Evolutionary conservation across 257 asterid genomes (phyloP).

Genomic region (Lycium ferocissimum): DNA sequence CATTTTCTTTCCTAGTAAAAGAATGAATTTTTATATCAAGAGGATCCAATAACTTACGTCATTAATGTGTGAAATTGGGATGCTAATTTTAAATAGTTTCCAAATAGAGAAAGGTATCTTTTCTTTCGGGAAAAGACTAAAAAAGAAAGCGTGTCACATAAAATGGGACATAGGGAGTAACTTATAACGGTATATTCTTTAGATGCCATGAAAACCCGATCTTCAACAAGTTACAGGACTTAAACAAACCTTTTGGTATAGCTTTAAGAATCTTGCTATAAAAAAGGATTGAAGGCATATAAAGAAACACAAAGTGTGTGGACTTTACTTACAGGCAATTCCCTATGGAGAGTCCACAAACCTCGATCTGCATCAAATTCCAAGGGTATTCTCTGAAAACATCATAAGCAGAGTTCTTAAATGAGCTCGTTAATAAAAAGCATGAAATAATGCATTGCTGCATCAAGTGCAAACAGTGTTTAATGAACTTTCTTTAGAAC

Average conservation of each 20-base stretch:
- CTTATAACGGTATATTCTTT: not conserved
- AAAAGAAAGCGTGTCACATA: not conserved
- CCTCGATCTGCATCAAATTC: constrained; percentile 56
- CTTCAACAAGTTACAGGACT: too few species aligned
- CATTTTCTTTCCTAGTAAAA: not conserved
- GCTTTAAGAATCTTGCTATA: not conserved
- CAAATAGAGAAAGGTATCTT: not conserved
- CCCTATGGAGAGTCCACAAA: constrained; percentile 72
- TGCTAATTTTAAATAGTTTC: not conserved
- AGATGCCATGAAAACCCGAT: not conserved
- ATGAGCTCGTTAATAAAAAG: not conserved
- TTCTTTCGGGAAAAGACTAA: not conserved
- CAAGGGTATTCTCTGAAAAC: constrained; percentile 73
- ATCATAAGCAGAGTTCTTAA: constrained; percentile 15
- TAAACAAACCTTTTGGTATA: too few species aligned
- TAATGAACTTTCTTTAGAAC: not conserved
- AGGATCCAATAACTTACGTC: not conserved
- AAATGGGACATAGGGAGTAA: not conserved
- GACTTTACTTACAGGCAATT: constrained; percentile 63
- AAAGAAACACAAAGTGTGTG: not conserved
- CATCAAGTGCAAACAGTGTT: not conserved
- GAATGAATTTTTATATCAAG: not conserved
- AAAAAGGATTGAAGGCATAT: not conserved
- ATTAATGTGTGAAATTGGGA: not conserved
- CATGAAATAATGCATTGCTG: not conserved